These are phyloP conservation scores for Nannochloropsis gaditana DNA, from an alignment of 108 stramenopile genomes.

Conservation along the genomic window DNA sequence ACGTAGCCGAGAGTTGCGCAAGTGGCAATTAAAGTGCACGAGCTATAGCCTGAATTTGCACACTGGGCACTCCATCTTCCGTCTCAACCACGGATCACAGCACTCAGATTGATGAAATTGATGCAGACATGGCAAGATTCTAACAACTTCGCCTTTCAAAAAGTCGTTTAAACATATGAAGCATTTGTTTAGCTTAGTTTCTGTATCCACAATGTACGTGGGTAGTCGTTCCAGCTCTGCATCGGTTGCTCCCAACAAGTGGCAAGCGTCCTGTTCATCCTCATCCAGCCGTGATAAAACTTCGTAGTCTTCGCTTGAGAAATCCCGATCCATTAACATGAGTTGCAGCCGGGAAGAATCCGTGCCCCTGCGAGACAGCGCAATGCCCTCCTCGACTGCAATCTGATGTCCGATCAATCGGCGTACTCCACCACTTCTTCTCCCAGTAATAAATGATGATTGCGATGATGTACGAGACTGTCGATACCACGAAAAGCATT, in stretches of 20 bases:
- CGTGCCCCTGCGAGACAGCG: not conserved
- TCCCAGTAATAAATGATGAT: not conserved
- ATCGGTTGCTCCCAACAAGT: not conserved
- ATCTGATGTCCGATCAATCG: not conserved
- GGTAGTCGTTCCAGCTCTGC: not conserved
- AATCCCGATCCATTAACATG: not conserved
- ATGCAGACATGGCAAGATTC: not conserved
- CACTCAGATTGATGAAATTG: not conserved
- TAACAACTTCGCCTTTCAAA: not conserved
- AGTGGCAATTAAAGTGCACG: too few species aligned
- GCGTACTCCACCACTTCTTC: not conserved
- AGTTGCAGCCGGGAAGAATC: not conserved
- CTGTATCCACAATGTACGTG: not conserved
- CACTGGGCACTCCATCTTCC: not conserved
- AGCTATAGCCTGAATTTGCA: not conserved
- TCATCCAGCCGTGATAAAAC: not conserved
- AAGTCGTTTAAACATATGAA: not conserved
- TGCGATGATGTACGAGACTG: not conserved
- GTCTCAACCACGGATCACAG: not conserved
- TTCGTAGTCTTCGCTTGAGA: not conserved
- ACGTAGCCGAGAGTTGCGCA: too few species aligned
- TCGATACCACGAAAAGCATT: not conserved
- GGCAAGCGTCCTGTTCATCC: not conserved
- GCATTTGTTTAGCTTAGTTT: not conserved
- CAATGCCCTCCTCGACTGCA: not conserved